Evolutionary conservation across 1,284 basidiomycete species (phyloP).

Genomic region (Trichosporon sp.): DNA sequence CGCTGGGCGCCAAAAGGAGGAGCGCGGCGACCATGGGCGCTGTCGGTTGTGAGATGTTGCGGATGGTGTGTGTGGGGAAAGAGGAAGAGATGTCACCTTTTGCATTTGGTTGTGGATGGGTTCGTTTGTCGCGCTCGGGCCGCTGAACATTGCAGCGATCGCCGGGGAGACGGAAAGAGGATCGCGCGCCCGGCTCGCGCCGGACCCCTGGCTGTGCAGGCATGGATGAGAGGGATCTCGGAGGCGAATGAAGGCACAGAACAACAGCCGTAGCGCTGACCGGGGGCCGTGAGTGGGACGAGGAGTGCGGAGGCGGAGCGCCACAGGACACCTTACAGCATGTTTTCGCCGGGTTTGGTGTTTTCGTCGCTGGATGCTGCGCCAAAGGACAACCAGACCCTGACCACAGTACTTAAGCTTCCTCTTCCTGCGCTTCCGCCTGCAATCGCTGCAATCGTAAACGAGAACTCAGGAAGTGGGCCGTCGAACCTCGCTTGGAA

Average conservation of each 20-base stretch:
- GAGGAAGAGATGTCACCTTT: background rate
- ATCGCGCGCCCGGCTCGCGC: background rate
- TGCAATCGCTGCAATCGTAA: no score
- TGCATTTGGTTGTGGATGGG: background rate
- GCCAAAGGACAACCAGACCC: background rate
- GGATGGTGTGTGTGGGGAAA: background rate
- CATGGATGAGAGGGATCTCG: background rate
- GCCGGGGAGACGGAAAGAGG: no score
- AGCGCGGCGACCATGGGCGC: background rate
- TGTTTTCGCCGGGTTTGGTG: background rate
- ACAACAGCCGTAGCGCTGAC: no score
- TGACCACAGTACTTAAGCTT: background rate
- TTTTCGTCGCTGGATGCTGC: background rate
- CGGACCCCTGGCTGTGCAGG: background rate
- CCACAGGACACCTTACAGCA: no score
- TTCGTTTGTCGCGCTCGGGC: background rate
- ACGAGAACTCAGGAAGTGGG: no score
- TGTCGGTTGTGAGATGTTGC: background rate
- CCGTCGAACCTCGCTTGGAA: no score
- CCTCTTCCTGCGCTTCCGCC: background rate
- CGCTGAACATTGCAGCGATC: background rate
- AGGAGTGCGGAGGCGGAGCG: no score
- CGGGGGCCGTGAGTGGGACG: no score
- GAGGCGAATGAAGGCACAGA: background rate
- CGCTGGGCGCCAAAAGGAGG: slow-evolving; percentile 6